Evolutionary conservation across 805 yeast genomes (phyloP).

Genomic region (Sugiyamaella marilandica): DNA sequence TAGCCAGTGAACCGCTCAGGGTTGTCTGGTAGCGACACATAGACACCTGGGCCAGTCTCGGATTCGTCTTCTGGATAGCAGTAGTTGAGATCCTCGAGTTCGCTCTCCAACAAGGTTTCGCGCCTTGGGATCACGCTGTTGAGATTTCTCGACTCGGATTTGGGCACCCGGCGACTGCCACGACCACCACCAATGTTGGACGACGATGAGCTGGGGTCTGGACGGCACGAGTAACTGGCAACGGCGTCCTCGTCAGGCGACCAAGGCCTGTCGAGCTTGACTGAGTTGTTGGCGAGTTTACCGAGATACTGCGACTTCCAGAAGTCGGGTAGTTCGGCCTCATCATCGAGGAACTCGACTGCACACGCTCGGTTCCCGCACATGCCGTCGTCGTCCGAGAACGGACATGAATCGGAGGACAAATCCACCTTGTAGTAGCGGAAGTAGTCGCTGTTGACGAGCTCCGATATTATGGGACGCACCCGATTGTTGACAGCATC

Average conservation of each 20-base stretch:
- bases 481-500: slow-evolving; percentile 47
- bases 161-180: not conserved
- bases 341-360: slow-evolving; percentile 75
- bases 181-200: not conserved
- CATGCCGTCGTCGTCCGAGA: slow-evolving; percentile 73
- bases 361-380: slow-evolving; percentile 89
- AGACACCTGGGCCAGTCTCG: slow-evolving; percentile 44
- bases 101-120: slow-evolving; percentile 6
- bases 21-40: slow-evolving; percentile 79
- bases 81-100: slow-evolving; percentile 26
- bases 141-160: not conserved
- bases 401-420: slow-evolving; percentile 67
- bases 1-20: slow-evolving; percentile 97
- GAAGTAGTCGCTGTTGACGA: slow-evolving; percentile 77
- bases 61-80: slow-evolving; percentile 42
- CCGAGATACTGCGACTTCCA: slow-evolving; percentile 75
- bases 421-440: slow-evolving; percentile 81
- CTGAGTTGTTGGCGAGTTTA: slow-evolving; percentile 37
- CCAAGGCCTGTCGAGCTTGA: slow-evolving; percentile 21
- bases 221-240: slow-evolving; percentile 6
- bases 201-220: not conserved
- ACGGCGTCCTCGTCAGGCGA: slow-evolving; percentile 20
- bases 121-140: not conserved
- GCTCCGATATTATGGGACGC: slow-evolving; percentile 50
- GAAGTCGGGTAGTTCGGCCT: slow-evolving; percentile 62